phyloP scores from a whole-genome alignment of 805 yeast genomes.

The Yarrowia alimentaria region DNA sequence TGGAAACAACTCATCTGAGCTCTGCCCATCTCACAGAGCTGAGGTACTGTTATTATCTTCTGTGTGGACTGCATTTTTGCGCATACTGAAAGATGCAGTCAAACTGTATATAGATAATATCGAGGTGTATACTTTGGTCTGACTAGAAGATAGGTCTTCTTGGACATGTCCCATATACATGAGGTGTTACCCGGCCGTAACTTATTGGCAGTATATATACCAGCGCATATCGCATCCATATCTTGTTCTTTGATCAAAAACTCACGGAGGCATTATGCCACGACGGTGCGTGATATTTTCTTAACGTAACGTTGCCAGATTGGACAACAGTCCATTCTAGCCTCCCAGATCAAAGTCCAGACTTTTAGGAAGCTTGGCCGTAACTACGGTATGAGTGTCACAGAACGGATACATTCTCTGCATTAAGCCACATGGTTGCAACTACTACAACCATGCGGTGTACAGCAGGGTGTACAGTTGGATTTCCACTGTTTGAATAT shows the following conservation, averaged over 20 bases:
- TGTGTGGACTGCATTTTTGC: too few species aligned
- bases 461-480: too few species aligned
- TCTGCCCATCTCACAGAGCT: too few species aligned
- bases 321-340: slow-evolving; percentile 26
- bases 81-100: too few species aligned
- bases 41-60: too few species aligned
- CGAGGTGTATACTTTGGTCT: neutral
- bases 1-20: too few species aligned
- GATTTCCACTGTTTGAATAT: too few species aligned
- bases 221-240: slow-evolving; percentile 11
- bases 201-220: neutral
- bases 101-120: too few species aligned
- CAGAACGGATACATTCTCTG: slow-evolving; percentile 23
- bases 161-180: neutral
- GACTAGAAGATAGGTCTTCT: too few species aligned
- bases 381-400: slow-evolving; percentile 25
- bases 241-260: slow-evolving; percentile 25
- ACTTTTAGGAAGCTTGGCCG: slow-evolving; percentile 27
- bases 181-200: slow-evolving; percentile 8
- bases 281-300: slow-evolving; percentile 24
- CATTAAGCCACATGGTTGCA: too few species aligned
- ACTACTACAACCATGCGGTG: too few species aligned
- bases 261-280: slow-evolving; percentile 28
- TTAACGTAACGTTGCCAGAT: slow-evolving; percentile 26
- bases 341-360: slow-evolving; percentile 27